These are phyloP conservation scores for Phaffia tasmanica DNA, from an alignment of 768 basidiomycete genomes.

Conservation along the genomic window DNA sequence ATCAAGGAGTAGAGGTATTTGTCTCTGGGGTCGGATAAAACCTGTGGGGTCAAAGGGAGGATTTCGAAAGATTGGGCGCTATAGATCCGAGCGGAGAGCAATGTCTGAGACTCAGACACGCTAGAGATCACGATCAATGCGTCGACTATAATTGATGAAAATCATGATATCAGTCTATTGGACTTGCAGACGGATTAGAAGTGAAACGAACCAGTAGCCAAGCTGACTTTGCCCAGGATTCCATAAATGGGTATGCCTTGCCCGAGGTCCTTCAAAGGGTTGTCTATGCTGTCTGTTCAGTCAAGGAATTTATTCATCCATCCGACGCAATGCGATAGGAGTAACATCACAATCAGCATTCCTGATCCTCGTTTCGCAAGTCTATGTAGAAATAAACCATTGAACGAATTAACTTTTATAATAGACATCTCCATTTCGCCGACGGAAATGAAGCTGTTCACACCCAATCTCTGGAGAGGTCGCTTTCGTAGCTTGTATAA, in stretches of 20 bases:
- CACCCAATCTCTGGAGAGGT: not conserved
- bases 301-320: too few species aligned
- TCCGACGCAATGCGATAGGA: not conserved
- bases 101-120: conserved; percentile 60
- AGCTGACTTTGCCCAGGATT: conserved; percentile 42
- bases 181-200: not conserved
- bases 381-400: too few species aligned
- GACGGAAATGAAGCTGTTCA: conserved; percentile 1
- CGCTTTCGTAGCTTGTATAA: not conserved
- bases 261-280: not conserved
- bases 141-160: conserved; percentile 55
- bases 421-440: conserved; percentile 4
- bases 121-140: conserved; percentile 81
- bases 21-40: conserved; percentile 64
- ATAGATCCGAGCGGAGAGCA: conserved; percentile 78
- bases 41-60: conserved; percentile 67
- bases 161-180: not conserved
- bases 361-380: not conserved
- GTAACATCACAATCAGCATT: not conserved
- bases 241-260: conserved; percentile 37
- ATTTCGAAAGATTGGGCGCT: conserved; percentile 83
- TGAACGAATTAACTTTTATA: not conserved
- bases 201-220: conserved; percentile 38
- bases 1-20: conserved; percentile 75
- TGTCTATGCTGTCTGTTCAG: too few species aligned